Evolutionary conservation across 2,329 filamentous ascomycete genomes (phyloP).

Genomic region (Monilinia laxa): DNA sequence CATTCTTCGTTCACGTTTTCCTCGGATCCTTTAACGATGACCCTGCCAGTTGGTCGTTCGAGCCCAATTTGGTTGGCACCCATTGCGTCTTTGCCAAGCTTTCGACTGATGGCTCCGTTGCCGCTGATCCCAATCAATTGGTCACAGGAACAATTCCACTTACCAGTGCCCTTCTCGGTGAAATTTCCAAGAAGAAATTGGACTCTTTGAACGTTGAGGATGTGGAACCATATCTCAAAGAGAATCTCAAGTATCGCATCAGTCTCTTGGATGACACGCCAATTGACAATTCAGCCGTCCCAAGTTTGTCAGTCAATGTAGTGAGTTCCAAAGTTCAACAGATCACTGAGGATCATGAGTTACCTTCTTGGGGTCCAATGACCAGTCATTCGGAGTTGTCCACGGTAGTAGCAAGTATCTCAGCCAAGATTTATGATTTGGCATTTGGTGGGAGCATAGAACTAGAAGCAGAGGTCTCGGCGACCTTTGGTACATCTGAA

Average conservation of each 20-base stretch:
- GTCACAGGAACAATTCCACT: conserved; percentile 47
- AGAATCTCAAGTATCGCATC: conserved; percentile 36
- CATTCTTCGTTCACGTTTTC: conserved; percentile 69
- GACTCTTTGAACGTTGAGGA: conserved; percentile 31
- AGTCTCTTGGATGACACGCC: conserved; percentile 30
- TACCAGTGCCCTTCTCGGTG: conserved; percentile 44
- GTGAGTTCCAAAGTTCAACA: conserved; percentile 28
- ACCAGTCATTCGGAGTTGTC: background rate
- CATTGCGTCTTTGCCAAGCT: conserved; percentile 43
- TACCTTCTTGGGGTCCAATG: conserved; percentile 19
- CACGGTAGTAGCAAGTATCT: background rate
- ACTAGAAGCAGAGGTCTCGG: background rate
- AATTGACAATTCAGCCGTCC: conserved; percentile 29
- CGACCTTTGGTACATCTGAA: background rate
- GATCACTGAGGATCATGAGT: conserved; percentile 11
- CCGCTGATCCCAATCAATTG: conserved; percentile 34
- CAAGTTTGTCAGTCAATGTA: conserved; percentile 34
- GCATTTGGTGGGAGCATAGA: background rate
- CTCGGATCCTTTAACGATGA: conserved; percentile 47
- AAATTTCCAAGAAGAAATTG: conserved; percentile 38
- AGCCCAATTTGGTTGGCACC: conserved; percentile 37
- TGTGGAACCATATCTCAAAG: conserved; percentile 34
- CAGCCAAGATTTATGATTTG: background rate
- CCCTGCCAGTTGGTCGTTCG: conserved; percentile 34
- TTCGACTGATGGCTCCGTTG: background rate